These are phyloP conservation scores for Alternaria novae-zelandiae DNA, from an alignment of 2,329 filamentous ascomycete genomes.

Conservation along the genomic window DNA sequence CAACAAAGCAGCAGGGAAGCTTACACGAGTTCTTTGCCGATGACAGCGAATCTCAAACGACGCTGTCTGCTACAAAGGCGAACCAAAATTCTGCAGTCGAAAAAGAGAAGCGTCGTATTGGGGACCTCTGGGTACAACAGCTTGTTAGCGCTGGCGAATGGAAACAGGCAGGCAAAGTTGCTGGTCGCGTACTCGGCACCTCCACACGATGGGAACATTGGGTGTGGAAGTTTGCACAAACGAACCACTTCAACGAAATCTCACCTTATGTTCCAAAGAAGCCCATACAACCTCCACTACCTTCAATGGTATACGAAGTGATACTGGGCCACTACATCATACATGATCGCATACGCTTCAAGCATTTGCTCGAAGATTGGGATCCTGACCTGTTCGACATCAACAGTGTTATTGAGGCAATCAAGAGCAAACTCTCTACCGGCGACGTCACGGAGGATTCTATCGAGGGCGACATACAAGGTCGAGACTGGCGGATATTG, in stretches of 20 bases:
- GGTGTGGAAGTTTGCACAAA: slow-evolving; percentile 89
- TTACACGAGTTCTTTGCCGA: slow-evolving; percentile 75
- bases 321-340: slow-evolving; percentile 88
- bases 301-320: slow-evolving; percentile 84
- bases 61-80: slow-evolving; percentile 64
- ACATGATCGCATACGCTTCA: slow-evolving; percentile 75
- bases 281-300: slow-evolving; percentile 78
- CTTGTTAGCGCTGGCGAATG: slow-evolving; percentile 78
- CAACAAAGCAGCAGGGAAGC: slow-evolving; percentile 52
- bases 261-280: slow-evolving; percentile 80
- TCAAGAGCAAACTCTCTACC: slow-evolving; percentile 82
- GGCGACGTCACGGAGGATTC: slow-evolving; percentile 78
- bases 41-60: slow-evolving; percentile 66
- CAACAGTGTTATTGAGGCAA: slow-evolving; percentile 73
- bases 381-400: slow-evolving; percentile 83
- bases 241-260: slow-evolving; percentile 88
- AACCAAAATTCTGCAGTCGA: slow-evolving; percentile 70
- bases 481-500: slow-evolving; percentile 87
- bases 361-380: slow-evolving; percentile 82
- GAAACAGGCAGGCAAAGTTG: slow-evolving; percentile 77
- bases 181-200: slow-evolving; percentile 80
- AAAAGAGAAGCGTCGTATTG: slow-evolving; percentile 87
- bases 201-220: slow-evolving; percentile 91
- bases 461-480: slow-evolving; percentile 73
- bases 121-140: slow-evolving; percentile 91